Base-by-base conservation (phyloP, 768 basidiomycete species). In the Podaxis mareebaensis region DNA sequence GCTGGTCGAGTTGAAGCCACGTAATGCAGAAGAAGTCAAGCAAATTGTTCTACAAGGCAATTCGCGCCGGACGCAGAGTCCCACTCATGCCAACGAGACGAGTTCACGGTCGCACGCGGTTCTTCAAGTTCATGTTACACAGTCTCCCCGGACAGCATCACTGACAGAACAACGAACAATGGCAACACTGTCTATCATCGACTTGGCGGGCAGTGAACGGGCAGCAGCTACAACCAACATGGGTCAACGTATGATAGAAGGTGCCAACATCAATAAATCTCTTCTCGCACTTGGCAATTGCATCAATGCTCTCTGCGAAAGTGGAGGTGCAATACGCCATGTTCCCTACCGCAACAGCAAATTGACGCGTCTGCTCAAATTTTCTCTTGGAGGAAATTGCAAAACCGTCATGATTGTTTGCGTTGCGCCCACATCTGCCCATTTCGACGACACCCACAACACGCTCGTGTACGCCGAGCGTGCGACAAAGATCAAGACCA, bases 381-480 rank as follows among this genome's bases (percentile, higher is more conserved):
- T 98, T 80, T 96, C 96, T 1, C 85, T 99, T 53, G 96, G 96
- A 1, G 97, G 97, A 5, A 99, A 99, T 75, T 99, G 97, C 85
- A 94, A 96, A 77, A 99, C 97, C 1, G 95, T 97, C 72, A 99
- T 99, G 97, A 94, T 98, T 66, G 96, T 99, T 65, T 99, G 97
- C 73, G 82, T 99, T 53, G 95, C 95, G 0, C 97, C 97, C 1
- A 95, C 95, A 4, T 95, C 95, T 40, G 85, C 85, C 40, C 95
- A 99, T 77, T 97, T 98, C 73, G 97, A 99, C 71, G 97, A 99
- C 74, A 99, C 97, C 36, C 95, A 97, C 73, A 99, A 99, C 73
- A 99, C 97, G 2, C 89, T 99, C 53, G 81, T 97, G 65, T 99
- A 99, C 75, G 97, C 97, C 24, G 96, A 99, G 69, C 91, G 96